Evolutionary conservation across 2,329 filamentous ascomycete species (phyloP).

Genomic region (Raffaelea albimanens): DNA sequence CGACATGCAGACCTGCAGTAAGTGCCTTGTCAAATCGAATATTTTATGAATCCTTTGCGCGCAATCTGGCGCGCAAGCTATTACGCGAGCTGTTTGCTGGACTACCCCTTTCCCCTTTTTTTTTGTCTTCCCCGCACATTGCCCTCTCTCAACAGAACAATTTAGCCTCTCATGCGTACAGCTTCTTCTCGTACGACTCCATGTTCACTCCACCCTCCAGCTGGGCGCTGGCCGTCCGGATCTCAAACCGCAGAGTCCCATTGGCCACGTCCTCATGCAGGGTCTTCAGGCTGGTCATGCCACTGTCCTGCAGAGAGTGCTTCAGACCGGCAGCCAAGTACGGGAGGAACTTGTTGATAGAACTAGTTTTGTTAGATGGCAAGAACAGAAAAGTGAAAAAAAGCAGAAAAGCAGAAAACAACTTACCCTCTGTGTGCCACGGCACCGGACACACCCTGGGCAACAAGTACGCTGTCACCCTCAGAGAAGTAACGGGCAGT

Average conservation of each 20-base stretch:
- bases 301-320: conserved; percentile 95
- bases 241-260: conserved; percentile 80
- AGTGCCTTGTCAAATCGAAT: no score
- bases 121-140: no score
- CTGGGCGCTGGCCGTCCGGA: conserved; percentile 88
- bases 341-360: conserved; percentile 88
- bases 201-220: conserved; percentile 96
- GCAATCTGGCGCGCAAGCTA: no score
- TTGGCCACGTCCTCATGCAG: conserved; percentile 66
- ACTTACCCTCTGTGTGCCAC: conserved; percentile 64
- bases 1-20: no score
- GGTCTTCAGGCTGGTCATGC: conserved; percentile 67
- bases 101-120: no score
- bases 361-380: conserved; percentile 33
- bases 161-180: conserved; percentile 61
- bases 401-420: not conserved
- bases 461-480: conserved; percentile 87
- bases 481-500: conserved; percentile 98
- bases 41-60: no score
- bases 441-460: conserved; percentile 87
- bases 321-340: conserved; percentile 93
- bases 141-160: no score
- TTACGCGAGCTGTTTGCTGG: no score
- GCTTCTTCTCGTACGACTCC: conserved; percentile 99
- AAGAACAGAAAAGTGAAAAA: not conserved